Conservation (phyloP, 305 asterid species). For the Fraxinus ornus region DNA sequence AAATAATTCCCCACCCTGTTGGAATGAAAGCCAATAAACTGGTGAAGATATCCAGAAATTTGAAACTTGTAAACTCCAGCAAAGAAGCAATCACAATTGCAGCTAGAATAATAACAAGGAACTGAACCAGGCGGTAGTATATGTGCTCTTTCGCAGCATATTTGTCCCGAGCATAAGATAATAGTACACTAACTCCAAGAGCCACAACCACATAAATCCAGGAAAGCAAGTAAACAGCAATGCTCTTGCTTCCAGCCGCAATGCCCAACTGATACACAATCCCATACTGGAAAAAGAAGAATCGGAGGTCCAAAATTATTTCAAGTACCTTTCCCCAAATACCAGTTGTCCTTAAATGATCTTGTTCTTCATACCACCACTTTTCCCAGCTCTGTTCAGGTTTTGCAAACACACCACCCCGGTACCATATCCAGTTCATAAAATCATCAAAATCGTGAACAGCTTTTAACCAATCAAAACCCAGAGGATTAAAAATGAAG, state of each 20-base stretch:
- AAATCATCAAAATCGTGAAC: slow-evolving; percentile 65
- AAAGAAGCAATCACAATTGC: slow-evolving; percentile 42
- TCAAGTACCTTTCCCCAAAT: slow-evolving; percentile 55
- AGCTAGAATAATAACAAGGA: slow-evolving; percentile 51
- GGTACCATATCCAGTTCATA: slow-evolving; percentile 65
- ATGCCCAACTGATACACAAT: slow-evolving; percentile 64
- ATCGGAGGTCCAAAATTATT: slow-evolving; percentile 54
- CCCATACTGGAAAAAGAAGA: slow-evolving; percentile 70
- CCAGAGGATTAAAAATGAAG: slow-evolving; percentile 60
- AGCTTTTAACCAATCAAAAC: slow-evolving; percentile 68
- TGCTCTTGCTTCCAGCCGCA: slow-evolving; percentile 52
- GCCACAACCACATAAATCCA: slow-evolving; percentile 57
- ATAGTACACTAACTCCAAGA: slow-evolving; percentile 41
- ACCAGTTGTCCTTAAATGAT: slow-evolving; percentile 64
- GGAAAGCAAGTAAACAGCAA: slow-evolving; percentile 57
- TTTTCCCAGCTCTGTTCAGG: slow-evolving; percentile 67
- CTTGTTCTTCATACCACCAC: slow-evolving; percentile 74
- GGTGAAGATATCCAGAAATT: slow-evolving; percentile 48
- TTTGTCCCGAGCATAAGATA: slow-evolving; percentile 57
- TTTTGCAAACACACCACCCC: slow-evolving; percentile 59
- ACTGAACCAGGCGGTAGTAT: slow-evolving; percentile 67
- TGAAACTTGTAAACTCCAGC: slow-evolving; percentile 48
- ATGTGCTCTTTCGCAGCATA: slow-evolving; percentile 66
- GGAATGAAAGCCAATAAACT: slow-evolving; percentile 65
- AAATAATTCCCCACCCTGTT: slow-evolving; percentile 63